These are phyloP conservation scores for Xylaria sp. DNA, from an alignment of 2,329 filamentous ascomycete species.

Conservation along the genomic window DNA sequence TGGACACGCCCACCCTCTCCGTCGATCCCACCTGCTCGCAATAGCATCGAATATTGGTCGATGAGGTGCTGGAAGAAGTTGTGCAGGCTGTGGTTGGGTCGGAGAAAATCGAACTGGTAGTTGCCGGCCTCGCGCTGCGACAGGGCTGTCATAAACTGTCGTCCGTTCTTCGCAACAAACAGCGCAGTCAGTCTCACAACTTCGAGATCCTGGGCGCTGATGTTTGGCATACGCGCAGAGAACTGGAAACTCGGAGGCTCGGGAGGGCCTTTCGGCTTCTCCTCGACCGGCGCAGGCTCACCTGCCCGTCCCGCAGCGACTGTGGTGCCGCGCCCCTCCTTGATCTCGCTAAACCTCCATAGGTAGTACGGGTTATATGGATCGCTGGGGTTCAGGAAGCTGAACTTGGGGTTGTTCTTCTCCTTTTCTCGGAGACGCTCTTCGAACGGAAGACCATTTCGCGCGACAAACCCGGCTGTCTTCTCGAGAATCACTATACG, in stretches of 20 bases:
- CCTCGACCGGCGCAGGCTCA: constrained; percentile 66
- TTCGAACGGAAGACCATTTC: constrained; percentile 76
- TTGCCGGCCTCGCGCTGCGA: constrained; percentile 90
- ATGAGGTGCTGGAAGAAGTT: constrained; percentile 93
- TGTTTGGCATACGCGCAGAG: constrained; percentile 95
- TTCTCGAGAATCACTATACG: constrained; percentile 77
- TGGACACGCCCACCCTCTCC: constrained; percentile 75
- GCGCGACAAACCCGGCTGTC: constrained; percentile 89
- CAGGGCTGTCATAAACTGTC: constrained; percentile 89
- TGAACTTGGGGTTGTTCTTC: constrained; percentile 86
- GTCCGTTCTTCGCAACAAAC: constrained; percentile 92
- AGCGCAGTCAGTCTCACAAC: constrained; percentile 81
- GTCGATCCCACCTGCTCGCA: constrained; percentile 75
- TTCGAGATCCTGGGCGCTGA: constrained; percentile 91
- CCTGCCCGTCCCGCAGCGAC: constrained; percentile 79
- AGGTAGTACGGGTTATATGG: constrained; percentile 88
- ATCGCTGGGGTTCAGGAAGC: constrained; percentile 83
- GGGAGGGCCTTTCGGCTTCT: constrained; percentile 83
- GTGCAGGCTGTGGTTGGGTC: constrained; percentile 94
- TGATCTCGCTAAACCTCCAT: constrained; percentile 91
- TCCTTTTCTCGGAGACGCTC: constrained; percentile 89
- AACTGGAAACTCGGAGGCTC: constrained; percentile 91
- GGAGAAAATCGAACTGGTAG: constrained; percentile 94
- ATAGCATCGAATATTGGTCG: constrained; percentile 88
- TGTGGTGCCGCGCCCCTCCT: constrained; percentile 81